Conservation (phyloP, 116 monocot species). For the Papilionanthe hybrid region DNA sequence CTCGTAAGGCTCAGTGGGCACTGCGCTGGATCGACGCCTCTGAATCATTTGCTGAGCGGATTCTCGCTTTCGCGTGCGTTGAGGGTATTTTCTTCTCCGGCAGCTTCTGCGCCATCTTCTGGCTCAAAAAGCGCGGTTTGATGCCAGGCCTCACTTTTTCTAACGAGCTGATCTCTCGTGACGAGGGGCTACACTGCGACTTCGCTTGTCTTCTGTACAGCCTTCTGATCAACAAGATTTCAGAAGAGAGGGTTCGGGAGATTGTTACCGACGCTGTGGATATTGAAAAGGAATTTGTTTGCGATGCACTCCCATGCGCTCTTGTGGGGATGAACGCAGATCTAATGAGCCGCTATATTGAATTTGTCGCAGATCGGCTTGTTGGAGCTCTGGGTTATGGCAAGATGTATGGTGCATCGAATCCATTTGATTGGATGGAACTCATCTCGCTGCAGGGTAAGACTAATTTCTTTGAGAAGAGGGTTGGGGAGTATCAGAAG, state of each 20-base stretch:
- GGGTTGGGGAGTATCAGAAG: conserved; percentile 59
- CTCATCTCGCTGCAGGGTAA: conserved; percentile 91
- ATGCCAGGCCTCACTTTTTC: conserved; percentile 28
- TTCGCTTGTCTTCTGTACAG: conserved; percentile 22
- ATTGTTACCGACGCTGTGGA: conserved; percentile 22
- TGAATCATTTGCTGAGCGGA: conserved; percentile 13
- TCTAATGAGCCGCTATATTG: conserved; percentile 77
- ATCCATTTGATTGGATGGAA: conserved; percentile 98
- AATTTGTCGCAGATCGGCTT: conserved; percentile 78
- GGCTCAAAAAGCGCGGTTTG: conserved; percentile 27
- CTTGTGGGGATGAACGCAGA: conserved; percentile 86
- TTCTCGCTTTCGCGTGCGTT: conserved; percentile 19
- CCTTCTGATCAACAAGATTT: conserved; percentile 15
- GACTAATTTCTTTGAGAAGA: conserved; percentile 96
- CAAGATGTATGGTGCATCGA: conserved; percentile 53
- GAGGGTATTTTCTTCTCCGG: conserved; percentile 30
- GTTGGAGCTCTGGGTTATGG: conserved; percentile 47
- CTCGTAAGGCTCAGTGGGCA: conserved; percentile 19
- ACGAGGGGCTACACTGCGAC: conserved; percentile 25
- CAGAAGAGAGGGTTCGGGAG: conserved; percentile 13
- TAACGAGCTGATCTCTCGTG: conserved; percentile 26
- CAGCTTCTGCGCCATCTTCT: conserved; percentile 24
- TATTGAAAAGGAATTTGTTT: conserved; percentile 47
- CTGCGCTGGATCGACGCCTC: conserved; percentile 19
- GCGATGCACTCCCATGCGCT: conserved; percentile 66